Percentiles rank a stretch among this genome's conserved stretches.
Conservation (phyloP, 2,329 filamentous ascomycete genomes). For the Monilinia vaccinii-corymbosi region DNA sequence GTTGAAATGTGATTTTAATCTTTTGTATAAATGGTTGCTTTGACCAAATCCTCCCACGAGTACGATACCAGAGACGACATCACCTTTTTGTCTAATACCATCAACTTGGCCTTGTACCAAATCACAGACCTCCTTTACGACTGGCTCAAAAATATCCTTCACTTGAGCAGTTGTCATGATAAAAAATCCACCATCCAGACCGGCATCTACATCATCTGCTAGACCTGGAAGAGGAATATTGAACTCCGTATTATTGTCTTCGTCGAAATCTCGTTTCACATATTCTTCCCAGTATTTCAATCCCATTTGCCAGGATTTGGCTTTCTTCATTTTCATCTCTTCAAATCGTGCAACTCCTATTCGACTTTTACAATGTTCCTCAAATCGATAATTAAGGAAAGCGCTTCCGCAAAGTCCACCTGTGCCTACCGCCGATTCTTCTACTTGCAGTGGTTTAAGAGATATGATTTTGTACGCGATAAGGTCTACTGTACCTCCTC, state of each 20-base stretch:
- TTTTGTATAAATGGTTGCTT: slow-evolving; percentile 65
- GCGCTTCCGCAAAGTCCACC: slow-evolving; percentile 70
- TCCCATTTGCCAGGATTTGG: slow-evolving; percentile 72
- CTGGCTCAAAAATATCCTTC: slow-evolving; percentile 66
- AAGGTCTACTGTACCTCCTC: slow-evolving; percentile 57
- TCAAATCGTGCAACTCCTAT: slow-evolving; percentile 60
- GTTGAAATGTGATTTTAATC: slow-evolving; percentile 60
- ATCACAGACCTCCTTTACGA: slow-evolving; percentile 61
- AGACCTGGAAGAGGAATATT: slow-evolving; percentile 73
- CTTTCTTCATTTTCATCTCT: slow-evolving; percentile 68
- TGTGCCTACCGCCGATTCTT: slow-evolving; percentile 72
- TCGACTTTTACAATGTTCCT: slow-evolving; percentile 62
- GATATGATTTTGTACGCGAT: slow-evolving; percentile 78
- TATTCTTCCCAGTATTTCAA: slow-evolving; percentile 76
- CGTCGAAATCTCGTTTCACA: slow-evolving; percentile 75
- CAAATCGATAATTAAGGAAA: slow-evolving; percentile 72
- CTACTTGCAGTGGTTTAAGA: slow-evolving; percentile 59
- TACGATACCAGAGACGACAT: slow-evolving; percentile 63
- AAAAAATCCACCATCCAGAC: slow-evolving; percentile 67
- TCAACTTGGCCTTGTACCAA: slow-evolving; percentile 60
- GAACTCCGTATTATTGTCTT: slow-evolving; percentile 67
- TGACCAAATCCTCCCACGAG: slow-evolving; percentile 77
- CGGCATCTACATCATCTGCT: slow-evolving; percentile 65
- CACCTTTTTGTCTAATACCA: slow-evolving; percentile 50
- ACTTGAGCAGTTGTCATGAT: slow-evolving; percentile 61